Evolutionary conservation across 768 basidiomycete genomes (phyloP).

Genomic region (Pulveroboletus sp.): DNA sequence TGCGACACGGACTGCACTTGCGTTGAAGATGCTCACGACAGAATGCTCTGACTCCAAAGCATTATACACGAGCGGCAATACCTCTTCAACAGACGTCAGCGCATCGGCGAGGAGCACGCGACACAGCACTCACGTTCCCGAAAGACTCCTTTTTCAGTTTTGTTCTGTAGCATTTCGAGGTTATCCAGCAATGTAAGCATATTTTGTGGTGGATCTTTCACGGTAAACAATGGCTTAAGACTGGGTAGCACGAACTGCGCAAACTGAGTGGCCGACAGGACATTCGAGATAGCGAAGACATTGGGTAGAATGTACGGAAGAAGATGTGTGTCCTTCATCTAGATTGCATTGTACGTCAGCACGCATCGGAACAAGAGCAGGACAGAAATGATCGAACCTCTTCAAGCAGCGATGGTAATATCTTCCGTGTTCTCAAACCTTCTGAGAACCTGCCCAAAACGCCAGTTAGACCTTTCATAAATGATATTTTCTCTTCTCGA

Average conservation of each 20-base stretch:
- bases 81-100: constrained; percentile 49
- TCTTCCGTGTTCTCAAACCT: constrained; percentile 79
- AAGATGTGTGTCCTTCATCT: constrained; percentile 94
- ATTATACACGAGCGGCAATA: constrained; percentile 94
- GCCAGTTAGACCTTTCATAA: constrained; percentile 82
- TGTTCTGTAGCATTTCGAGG: constrained; percentile 77
- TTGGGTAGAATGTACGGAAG: constrained; percentile 95
- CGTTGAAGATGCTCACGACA: constrained; percentile 40
- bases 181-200: constrained; percentile 94
- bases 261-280: constrained; percentile 77
- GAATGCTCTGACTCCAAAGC: constrained; percentile 95
- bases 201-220: constrained; percentile 96
- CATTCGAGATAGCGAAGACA: constrained; percentile 82
- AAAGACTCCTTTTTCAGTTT: constrained; percentile 83
- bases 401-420: constrained; percentile 87
- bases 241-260: constrained; percentile 76
- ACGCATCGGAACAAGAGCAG: neutral
- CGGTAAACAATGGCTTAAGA: constrained; percentile 80
- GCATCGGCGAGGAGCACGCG: neutral
- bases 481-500: constrained; percentile 92
- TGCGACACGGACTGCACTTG: neutral
- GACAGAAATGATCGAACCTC: constrained; percentile 53
- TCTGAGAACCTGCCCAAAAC: constrained; percentile 86
- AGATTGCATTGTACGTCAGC: constrained; percentile 8
- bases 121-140: constrained; percentile 65